These are phyloP conservation scores for Saccharomycopsis microspora DNA, from an alignment of 805 yeast genomes.

Conservation along the genomic window DNA sequence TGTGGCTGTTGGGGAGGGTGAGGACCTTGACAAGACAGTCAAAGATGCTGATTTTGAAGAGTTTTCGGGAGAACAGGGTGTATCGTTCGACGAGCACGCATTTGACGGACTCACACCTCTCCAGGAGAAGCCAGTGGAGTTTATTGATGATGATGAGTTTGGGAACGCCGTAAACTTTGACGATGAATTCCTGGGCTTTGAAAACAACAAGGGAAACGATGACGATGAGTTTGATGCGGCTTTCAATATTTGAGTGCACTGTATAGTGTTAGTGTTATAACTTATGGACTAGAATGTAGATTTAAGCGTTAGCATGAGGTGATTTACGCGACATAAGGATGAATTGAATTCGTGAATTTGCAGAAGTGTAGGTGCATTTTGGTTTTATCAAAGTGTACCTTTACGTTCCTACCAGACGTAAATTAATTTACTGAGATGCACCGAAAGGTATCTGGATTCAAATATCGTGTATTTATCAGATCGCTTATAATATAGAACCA, in stretches of 20 bases:
- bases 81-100: not conserved
- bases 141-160: slow-evolving; percentile 1
- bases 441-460: too few relatives aligned
- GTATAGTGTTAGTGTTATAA: too few relatives aligned
- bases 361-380: too few relatives aligned
- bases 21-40: slow-evolving; percentile 7
- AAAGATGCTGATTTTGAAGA: slow-evolving; percentile 1
- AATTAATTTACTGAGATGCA: too few relatives aligned
- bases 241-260: slow-evolving; percentile 5
- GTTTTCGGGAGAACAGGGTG: not conserved
- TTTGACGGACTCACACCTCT: not conserved
- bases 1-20: slow-evolving; percentile 22
- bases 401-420: too few relatives aligned
- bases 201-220: slow-evolving; percentile 6
- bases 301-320: too few relatives aligned
- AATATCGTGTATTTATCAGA: too few relatives aligned
- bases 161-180: slow-evolving; percentile 8
- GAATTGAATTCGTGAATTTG: too few relatives aligned
- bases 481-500: too few relatives aligned
- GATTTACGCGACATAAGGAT: too few relatives aligned
- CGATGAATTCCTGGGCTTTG: slow-evolving; percentile 10
- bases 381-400: too few relatives aligned
- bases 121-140: not conserved
- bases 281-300: too few relatives aligned
- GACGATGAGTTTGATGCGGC: slow-evolving; percentile 17